These are phyloP conservation scores for Colletotrichum sp. DNA, from an alignment of 2,329 filamentous ascomycete species.

Conservation along the genomic window DNA sequence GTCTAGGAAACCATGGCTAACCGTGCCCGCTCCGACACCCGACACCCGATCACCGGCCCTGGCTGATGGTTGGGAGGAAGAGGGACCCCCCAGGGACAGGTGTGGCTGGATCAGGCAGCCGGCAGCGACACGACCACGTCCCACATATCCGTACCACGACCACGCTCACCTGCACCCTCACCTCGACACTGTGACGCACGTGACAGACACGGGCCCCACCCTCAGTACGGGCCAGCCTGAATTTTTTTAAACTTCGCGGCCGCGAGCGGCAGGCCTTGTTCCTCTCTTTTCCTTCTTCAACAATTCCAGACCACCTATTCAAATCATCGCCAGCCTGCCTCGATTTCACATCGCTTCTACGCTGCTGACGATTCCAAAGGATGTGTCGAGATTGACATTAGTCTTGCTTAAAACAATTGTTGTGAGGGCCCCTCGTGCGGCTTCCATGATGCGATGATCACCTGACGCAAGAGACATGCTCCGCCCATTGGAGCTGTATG, in stretches of 20 bases:
- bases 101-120: slow-evolving; percentile 8
- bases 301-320: slow-evolving; percentile 50
- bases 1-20: slow-evolving; percentile 14
- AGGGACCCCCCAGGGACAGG: not conserved
- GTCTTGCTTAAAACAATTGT: slow-evolving; percentile 72
- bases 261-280: not conserved
- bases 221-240: not conserved
- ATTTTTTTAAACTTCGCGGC: slow-evolving; percentile 23
- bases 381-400: slow-evolving; percentile 62
- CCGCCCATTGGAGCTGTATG: not conserved
- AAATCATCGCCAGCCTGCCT: slow-evolving; percentile 43
- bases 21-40: slow-evolving; percentile 13
- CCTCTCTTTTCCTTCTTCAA: slow-evolving; percentile 33
- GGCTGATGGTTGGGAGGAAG: not conserved
- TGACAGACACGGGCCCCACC: not conserved
- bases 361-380: slow-evolving; percentile 56
- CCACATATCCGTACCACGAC: not conserved
- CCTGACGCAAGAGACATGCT: slow-evolving; percentile 68
- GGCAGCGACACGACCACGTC: not conserved
- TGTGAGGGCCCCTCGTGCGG: slow-evolving; percentile 70
- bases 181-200: not conserved
- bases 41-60: slow-evolving; percentile 18
- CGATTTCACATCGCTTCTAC: slow-evolving; percentile 29
- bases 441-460: slow-evolving; percentile 71
- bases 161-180: not conserved